Base-by-base conservation (phyloP, 192 early-diverging fungal species). In the Coemansia sp. region DNA sequence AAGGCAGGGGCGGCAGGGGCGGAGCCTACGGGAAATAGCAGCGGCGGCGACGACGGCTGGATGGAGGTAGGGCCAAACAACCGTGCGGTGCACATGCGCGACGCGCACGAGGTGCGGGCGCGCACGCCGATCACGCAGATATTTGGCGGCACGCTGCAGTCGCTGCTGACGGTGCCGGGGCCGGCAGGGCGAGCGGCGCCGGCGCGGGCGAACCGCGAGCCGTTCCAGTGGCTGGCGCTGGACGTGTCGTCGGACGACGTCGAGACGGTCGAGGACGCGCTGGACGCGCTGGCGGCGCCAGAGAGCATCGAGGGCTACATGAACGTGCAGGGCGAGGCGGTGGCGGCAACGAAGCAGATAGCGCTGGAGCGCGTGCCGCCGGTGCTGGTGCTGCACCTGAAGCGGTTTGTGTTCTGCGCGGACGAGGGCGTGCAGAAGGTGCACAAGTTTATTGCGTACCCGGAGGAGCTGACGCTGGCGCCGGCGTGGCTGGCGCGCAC, bases 351-450 rank as follows among this genome's bases (percentile, higher is more conserved):
- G 1, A 98, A 99, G 58, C 88, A 93, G 66, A 81, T 79, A 21
- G 81, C 83, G 38, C 64, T 99, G 12, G 94, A 97, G 40, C 65
- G 53, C 1, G 73, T 92, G 22, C 97, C 97, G 6, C 89, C 93
- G 2, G 84, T 99, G 5, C 79, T 99, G 19, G 87, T 98, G 20
- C 80, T 99, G 14, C 92, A 97, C 50, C 64, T 99, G 35, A 99
- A 98, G 67, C 85, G 94, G 10, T 97, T 98, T 70, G 83, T 89
- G 17, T 98, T 93, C 67, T 81, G 82, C 52, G 77, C 81, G 49
- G 61, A 79, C 30, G 87, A 86, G 19, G 85, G 84, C 28, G 85
- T 86, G 6, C 84, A 87, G 58, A 99, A 99, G 78, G 55, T 95
- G 17, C 80, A 80, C 40, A 97, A 97, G 66, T 85, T 85, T 47